Evolutionary conservation across 2,329 filamentous ascomycete species (phyloP).

Genomic region (Exophiala mesophila): DNA sequence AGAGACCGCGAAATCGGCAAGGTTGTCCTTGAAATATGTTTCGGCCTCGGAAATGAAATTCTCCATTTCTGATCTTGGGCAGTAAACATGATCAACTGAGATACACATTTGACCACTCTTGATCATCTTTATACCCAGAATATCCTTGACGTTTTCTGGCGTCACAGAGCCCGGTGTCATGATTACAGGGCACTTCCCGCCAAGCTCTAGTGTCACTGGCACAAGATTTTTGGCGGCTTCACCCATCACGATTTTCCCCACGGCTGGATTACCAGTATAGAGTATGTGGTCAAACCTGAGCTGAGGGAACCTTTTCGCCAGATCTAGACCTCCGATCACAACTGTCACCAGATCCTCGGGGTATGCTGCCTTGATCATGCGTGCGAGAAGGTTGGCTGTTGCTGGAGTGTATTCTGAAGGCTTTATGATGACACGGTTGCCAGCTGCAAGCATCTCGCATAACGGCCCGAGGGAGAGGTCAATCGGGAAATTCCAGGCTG

Average conservation of each 20-base stretch:
- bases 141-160: slow-evolving; percentile 40
- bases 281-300: slow-evolving; percentile 43
- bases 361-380: slow-evolving; percentile 40
- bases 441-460: slow-evolving; percentile 42
- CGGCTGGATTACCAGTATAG: slow-evolving; percentile 40
- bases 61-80: slow-evolving; percentile 36
- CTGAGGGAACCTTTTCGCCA: slow-evolving; percentile 36
- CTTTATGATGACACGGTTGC: slow-evolving; percentile 41
- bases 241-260: slow-evolving; percentile 36
- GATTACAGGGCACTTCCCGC: slow-evolving; percentile 43
- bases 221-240: slow-evolving; percentile 45
- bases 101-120: slow-evolving; percentile 43
- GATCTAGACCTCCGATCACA: slow-evolving; percentile 34
- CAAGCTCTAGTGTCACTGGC: slow-evolving; percentile 41
- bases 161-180: slow-evolving; percentile 40
- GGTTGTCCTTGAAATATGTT: slow-evolving; percentile 29
- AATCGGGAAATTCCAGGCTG: slow-evolving; percentile 46
- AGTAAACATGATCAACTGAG: slow-evolving; percentile 41
- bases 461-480: slow-evolving; percentile 37
- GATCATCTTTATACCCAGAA: slow-evolving; percentile 40
- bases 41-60: slow-evolving; percentile 31
- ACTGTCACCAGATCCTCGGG: slow-evolving; percentile 36
- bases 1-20: slow-evolving; percentile 28
- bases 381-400: slow-evolving; percentile 35
- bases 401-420: slow-evolving; percentile 39